Base-by-base conservation (phyloP, 257 asterid genomes). In the Anisodus tanguticus region DNA sequence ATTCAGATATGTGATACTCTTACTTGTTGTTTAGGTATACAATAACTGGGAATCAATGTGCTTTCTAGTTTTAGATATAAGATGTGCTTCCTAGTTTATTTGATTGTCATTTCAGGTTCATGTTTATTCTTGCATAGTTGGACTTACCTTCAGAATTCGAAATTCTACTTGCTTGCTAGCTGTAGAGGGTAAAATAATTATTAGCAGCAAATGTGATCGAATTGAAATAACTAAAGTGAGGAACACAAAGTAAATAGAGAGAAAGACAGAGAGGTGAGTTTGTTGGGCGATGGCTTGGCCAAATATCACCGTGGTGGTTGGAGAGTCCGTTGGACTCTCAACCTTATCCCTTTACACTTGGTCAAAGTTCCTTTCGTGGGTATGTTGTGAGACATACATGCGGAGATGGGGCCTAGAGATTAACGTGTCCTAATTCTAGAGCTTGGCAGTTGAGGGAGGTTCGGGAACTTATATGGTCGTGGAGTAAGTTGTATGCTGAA, bases 111-210 rank as follows among this genome's bases (percentile, higher is more conserved):
- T 0, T 13, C 47, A 41, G 54, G 53, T 3, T 55, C 60, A 55
- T 0, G 8, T 16, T 2, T 4, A 58, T 3, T 54, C 59, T 54
- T 12, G 59, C 59, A 11, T 5, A 11, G 9, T 15, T 58, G 19
- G 22, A 59, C 66, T 8, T n/a, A 17, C 10, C 66, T 54, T 72
- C 19, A 59, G n/a, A 47, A 47, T 51, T 74, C 81, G 22, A 12
- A 49, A 11, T 53, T 26, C 26, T 31, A 9, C 1, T 16, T 53
- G 49, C 47, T 31, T 31, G 0, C 13, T 77, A 77, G 62, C 8
- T 49, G 81, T 74, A 49, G 81, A 22, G 81, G 45, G 39, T 74
- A 11, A 74, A 47, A 7, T 7, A 47, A 74, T 49, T 58, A 49
- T 7, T 6, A 16, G 81, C 58, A 49, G 45, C 58, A 74, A 49